Evolutionary conservation across 768 basidiomycete species (phyloP).

Genomic region (Pulveroboletus frians): DNA sequence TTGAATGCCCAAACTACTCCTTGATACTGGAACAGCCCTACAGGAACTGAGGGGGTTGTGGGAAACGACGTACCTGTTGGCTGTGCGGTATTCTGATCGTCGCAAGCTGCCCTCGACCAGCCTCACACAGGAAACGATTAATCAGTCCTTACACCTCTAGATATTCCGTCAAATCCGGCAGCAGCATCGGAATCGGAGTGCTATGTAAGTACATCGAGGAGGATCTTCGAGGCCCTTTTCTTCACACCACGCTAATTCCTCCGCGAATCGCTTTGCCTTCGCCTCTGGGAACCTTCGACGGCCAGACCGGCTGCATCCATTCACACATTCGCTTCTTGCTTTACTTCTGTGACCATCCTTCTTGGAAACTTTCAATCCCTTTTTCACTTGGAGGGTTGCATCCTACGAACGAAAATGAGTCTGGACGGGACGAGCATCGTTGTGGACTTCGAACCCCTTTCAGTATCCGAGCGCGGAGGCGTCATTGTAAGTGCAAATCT

Average conservation of each 20-base stretch:
- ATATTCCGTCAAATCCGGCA: conserved; percentile 4
- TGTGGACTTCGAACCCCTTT: conserved; percentile 8
- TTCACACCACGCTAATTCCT: conserved; percentile 18
- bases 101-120: background rate
- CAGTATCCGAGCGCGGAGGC: conserved; percentile 10
- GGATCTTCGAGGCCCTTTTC: conserved; percentile 6
- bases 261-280: conserved; percentile 33
- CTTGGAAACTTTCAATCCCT: background rate
- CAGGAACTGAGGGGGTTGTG: background rate
- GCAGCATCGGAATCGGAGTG: background rate
- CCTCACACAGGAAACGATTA: conserved; percentile 6
- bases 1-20: background rate
- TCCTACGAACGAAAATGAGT: conserved; percentile 1
- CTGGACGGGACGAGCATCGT: conserved; percentile 1
- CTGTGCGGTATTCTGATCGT: conserved; percentile 20
- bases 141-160: background rate
- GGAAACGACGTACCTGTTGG: background rate
- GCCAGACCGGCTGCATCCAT: conserved; percentile 19
- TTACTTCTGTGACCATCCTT: background rate
- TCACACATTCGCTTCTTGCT: conserved; percentile 2
- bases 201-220: conserved; percentile 1
- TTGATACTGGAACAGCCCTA: background rate
- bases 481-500: conserved; percentile 17
- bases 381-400: background rate
- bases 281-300: conserved; percentile 27